phyloP scores from a whole-genome alignment of 768 basidiomycete genomes.

The Lactarius deliciosus region DNA sequence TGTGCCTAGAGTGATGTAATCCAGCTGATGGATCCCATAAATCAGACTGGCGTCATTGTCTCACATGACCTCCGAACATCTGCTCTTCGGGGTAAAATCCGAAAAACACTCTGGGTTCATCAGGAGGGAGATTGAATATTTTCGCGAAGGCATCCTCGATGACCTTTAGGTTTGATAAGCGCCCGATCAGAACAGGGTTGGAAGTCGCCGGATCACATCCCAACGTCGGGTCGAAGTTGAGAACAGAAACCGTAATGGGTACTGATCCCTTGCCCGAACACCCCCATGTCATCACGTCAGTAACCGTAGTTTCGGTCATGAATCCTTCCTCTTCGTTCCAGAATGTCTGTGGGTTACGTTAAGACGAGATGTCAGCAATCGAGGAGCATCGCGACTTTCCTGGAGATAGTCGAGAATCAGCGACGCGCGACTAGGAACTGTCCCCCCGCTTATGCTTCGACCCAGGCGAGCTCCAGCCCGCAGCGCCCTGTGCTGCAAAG shows the following conservation, averaged over 20 bases:
- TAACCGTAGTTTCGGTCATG: slow-evolving; percentile 23
- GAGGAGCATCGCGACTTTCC: slow-evolving; percentile 2
- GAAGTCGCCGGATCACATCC: slow-evolving; percentile 22
- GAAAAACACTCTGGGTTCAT: slow-evolving; percentile 7
- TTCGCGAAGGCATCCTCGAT: slow-evolving; percentile 16
- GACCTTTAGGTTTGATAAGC: slow-evolving; percentile 18
- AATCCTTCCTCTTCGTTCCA: slow-evolving; percentile 23
- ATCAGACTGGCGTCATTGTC: neutral
- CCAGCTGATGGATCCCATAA: neutral
- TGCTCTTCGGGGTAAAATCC: slow-evolving; percentile 15
- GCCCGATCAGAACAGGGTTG: slow-evolving; percentile 26
- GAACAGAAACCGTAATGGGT: neutral
- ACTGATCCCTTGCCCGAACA: slow-evolving; percentile 20
- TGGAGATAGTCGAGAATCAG: slow-evolving; percentile 25
- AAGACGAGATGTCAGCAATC: neutral
- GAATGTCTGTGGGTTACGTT: slow-evolving; percentile 11
- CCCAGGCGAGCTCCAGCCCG: slow-evolving; percentile 16
- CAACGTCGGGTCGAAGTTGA: slow-evolving; percentile 24
- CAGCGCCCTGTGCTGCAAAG: slow-evolving; percentile 20
- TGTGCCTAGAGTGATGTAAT: slow-evolving; percentile 5
- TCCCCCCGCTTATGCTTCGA: slow-evolving; percentile 13
- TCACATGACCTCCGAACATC: slow-evolving; percentile 16
- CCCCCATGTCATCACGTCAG: slow-evolving; percentile 12
- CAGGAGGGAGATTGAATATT: slow-evolving; percentile 2
- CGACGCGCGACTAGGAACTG: neutral